Base-by-base conservation (phyloP, 2,329 filamentous ascomycete genomes). In the Colletotrichum costaricense region DNA sequence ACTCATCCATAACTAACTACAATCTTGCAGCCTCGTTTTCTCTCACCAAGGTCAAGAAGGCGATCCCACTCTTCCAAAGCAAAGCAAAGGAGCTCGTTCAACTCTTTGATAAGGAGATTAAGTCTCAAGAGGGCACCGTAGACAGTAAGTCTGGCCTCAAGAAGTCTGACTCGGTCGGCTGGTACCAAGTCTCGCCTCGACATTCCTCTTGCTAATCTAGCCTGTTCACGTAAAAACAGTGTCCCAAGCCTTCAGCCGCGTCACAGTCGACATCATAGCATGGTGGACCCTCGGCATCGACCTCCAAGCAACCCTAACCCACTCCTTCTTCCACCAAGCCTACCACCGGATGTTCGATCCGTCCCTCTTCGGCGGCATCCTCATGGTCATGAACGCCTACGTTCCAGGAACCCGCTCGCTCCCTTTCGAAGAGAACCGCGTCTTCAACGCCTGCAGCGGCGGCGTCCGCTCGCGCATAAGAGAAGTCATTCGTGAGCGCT, bases 261-360 rank as follows among this genome's bases (percentile, higher is more conserved):
- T 79, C 19, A 80, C 81, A 0, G 71, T 84, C 8, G 82, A 84
- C n/a, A 79, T 84, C 8, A 81, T 84, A 11, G 81, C 80, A 9
- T 75, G 79, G 1, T 79, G 79, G 3, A 79, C 79, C 6, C 77
- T 83, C 8, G 82, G 82, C 0, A 75, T 81, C 2, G 80, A 84
- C 67, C 79, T 83, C 24, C 74, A 78, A 2, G 80, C 80, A 12
- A 78, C 83, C 4, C 63, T 75, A 0, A 70, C 74, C 1, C 55
- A 69, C 9, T 72, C 76, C 11, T 68, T 76, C 9, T 80, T 81
- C 69, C 74, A 78, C 70, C 74, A 80, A 16, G 77, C 75, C 49
- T 82, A 81, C 69, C 75, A 78, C 38, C 70, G 75, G 12, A 76
- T 78, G 56, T 78, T 79, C 59, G 74, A 78, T 19, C 78, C 78